Evolutionary conservation across 2,329 filamentous ascomycete genomes (phyloP), one percentile per base, ranked within the genome.

Genomic region (Exserohilum turcica): DNA sequence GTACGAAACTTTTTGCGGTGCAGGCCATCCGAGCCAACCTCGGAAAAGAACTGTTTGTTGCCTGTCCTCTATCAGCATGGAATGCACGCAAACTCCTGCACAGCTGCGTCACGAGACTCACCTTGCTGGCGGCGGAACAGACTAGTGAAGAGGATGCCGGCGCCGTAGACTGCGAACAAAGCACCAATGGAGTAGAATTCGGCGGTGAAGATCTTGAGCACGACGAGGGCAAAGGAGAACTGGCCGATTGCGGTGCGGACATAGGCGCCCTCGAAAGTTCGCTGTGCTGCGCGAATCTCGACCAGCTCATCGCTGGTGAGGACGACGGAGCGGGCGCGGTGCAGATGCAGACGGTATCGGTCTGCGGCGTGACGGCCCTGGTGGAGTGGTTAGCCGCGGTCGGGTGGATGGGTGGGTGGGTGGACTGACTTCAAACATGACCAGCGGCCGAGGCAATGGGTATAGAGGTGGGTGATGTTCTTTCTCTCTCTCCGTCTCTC

Each of bases 161-260:
- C 86, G 10, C 93, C 94, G 70, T 97, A 97, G 43, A 91, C 87
- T 37, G 94, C 92, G 72, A 97, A 97, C 28, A 99, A 81, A 6
- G 94, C 94, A n/a, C 94, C 94, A 59, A 97, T 96, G 63, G 89
- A 86, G 77, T 97, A 97, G 80, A 99, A 97, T 72, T 97, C 94
- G 46, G 87, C 84, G 7, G 92, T 97, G 79, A 99, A 97, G 75
- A 99, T 95, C 78, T 95, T 96, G 63, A 96, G 85, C 46, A 99
- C 90, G 59, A 99, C 87, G 43, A 99, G 86, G 16, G 93, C 88
- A 75, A 99, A 97, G 51, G 90, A 93, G 79, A 97, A 97, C 70
- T 97, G 92, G 3, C 90, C 91, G 16, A 99, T 85, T 2, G 93
- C 92, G 0, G 94, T 99, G 56, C 94, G 90, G 70, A 97, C 89